Evolutionary conservation across 148 eudicot species (phyloP).

Genomic region (Vaccinium vitisidaea): DNA sequence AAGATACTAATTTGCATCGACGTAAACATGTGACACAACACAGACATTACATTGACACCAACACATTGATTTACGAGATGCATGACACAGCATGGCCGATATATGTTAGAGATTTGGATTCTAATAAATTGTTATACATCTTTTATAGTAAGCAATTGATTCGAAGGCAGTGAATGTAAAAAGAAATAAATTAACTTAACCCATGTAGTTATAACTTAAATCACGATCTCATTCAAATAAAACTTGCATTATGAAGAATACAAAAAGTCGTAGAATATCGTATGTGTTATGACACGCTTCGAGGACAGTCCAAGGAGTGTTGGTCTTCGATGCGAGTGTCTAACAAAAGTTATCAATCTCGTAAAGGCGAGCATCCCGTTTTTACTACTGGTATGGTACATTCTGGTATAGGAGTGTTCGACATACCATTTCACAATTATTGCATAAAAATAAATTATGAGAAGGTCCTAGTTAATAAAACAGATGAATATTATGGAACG

Average conservation of each 20-base stretch:
- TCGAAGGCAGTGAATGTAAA: not conserved
- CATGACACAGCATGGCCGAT: not conserved
- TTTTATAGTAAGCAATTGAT: not conserved
- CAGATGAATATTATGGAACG: not conserved
- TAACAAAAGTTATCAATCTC: not conserved
- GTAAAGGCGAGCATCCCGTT: not conserved
- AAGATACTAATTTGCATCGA: not conserved
- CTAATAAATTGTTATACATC: not conserved
- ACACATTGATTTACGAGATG: not conserved
- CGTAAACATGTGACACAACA: not conserved
- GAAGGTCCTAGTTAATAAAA: not conserved
- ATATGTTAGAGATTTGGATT: not conserved
- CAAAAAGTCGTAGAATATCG: not conserved
- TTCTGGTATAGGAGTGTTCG: not conserved
- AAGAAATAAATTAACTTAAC: not conserved
- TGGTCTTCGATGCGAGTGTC: too few species aligned
- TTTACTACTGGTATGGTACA: not conserved
- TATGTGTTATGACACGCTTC: not conserved
- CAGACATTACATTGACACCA: not conserved
- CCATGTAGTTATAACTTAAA: not conserved
- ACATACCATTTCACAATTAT: not conserved
- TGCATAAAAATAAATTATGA: not conserved
- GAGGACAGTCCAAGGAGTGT: not conserved
- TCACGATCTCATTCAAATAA: not conserved
- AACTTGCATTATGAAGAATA: not conserved